Evolutionary conservation across 257 asterid species (phyloP).

Genomic region (Jacaranda mimosifolia): DNA sequence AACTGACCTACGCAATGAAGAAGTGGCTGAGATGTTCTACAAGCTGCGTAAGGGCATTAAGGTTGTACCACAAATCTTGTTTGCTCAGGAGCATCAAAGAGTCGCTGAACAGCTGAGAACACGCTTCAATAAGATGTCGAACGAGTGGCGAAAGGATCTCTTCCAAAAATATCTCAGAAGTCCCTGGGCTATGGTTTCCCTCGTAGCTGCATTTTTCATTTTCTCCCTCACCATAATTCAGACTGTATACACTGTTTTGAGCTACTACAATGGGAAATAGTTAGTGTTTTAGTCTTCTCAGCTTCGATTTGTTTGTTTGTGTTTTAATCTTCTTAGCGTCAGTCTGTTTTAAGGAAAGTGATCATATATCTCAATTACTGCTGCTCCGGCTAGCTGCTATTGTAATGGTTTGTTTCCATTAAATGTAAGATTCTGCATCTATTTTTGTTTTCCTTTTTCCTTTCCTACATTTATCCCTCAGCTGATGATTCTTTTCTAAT

Average conservation of each 20-base stretch:
- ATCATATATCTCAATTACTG: background rate
- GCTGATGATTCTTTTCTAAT: too few species aligned
- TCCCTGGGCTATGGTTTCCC: slow-evolving; percentile 54
- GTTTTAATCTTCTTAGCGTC: too few species aligned
- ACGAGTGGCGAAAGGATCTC: slow-evolving; percentile 42
- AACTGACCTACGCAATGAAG: slow-evolving; percentile 47
- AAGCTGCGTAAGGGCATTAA: slow-evolving; percentile 40
- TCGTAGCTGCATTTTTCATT: slow-evolving; percentile 51
- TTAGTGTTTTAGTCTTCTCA: background rate
- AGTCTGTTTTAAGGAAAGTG: too few species aligned
- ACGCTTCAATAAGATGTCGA: slow-evolving; percentile 40
- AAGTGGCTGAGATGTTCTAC: slow-evolving; percentile 48
- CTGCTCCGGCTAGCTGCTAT: too few species aligned
- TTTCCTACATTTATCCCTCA: too few species aligned
- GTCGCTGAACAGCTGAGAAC: slow-evolving; percentile 19
- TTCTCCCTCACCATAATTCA: slow-evolving; percentile 49
- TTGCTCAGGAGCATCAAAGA: background rate
- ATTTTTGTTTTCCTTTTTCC: too few species aligned
- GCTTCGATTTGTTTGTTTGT: too few species aligned
- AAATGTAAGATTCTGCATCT: too few species aligned
- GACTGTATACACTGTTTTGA: slow-evolving; percentile 39
- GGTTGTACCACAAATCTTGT: slow-evolving; percentile 37
- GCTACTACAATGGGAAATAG: slow-evolving; percentile 17
- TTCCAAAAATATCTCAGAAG: slow-evolving; percentile 46
- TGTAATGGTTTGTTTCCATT: too few species aligned